Evolutionary conservation across 192 early-diverging fungal genomes (phyloP), one percentile per base, ranked within the genome.

Genomic region (Physocladia obscura): DNA sequence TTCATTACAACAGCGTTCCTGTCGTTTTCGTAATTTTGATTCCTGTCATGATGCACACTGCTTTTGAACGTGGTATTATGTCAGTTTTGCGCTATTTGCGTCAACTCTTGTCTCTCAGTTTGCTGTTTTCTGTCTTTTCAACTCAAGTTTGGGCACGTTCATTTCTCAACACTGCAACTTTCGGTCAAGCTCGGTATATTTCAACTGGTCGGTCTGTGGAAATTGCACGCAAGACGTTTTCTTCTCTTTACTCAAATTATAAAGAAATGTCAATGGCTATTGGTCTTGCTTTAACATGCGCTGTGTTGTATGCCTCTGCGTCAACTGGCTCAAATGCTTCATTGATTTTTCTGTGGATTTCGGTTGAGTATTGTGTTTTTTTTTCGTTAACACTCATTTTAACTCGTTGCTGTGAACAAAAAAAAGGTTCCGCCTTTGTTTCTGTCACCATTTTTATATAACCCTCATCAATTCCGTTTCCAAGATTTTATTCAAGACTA

Each of bases 101-200:
- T 36, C 58, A 60, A 35, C 35, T 60, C 13, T n/a, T 11, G 26
- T 93, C 91, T 52, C 76, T 94, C 37, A 91, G 91, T 11, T 91
- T 90, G 13, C 73, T 94, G 35, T 94, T 93, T 62, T 92, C 93
- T 70, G 86, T 92, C 2, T 86, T 93, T 78, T 88, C 90, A n/a
- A 92, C 93, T 4, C 92, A 92, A 67, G 35, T 36, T 22, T 60
- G 58, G 58, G 58, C 58, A 24, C 24, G 58, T 4, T 60, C 58
- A 5, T 60, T 60, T 32, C 58, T 60, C 35, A 36, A 36, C 11
- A 60, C 58, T 36, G 34, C 58, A 19, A 37, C 58, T 6, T 60
- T 32, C 22, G 58, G 58, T 32, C 58, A 60, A 35, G 58, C 58
- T 17, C 17, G 35, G 22, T 35, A 60, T 32, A 35, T 60, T 22